Conservation (phyloP, 805 yeast genomes). For the Candida xiaguanensis region DNA sequence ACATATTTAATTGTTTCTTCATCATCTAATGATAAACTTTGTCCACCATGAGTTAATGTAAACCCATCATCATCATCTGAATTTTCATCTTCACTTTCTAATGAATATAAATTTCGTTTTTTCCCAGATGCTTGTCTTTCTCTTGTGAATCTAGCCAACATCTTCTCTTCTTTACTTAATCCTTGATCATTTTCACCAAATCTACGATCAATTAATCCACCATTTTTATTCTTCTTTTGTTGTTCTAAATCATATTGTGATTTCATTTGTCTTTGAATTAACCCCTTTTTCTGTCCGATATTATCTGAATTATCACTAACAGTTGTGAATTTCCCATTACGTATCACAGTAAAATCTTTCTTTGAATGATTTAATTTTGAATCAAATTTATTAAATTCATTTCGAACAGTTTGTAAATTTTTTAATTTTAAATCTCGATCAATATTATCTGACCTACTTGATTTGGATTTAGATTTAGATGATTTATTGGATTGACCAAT, state of each 20-base stretch:
- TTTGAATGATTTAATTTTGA: constrained; percentile 66
- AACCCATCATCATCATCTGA: constrained; percentile 44
- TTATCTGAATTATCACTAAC: constrained; percentile 38
- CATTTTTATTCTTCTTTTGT: constrained; percentile 64
- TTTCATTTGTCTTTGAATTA: constrained; percentile 41
- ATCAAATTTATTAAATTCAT: constrained; percentile 89
- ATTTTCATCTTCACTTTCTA: constrained; percentile 75
- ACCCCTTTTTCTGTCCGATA: constrained; percentile 21
- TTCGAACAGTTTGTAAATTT: constrained; percentile 58
- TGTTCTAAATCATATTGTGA: constrained; percentile 65
- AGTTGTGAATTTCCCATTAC: constrained; percentile 41
- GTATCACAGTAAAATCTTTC: constrained; percentile 43
- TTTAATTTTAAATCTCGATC: constrained; percentile 66
- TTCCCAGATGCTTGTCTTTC: constrained; percentile 70
- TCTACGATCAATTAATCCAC: constrained; percentile 79
- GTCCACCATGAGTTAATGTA: constrained; percentile 76
- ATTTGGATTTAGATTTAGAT: constrained; percentile 47
- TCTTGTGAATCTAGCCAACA: constrained; percentile 90
- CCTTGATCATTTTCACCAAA: constrained; percentile 80
- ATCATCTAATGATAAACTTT: constrained; percentile 57
- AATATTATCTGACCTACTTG: constrained; percentile 52
- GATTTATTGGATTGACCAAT: constrained; percentile 80
- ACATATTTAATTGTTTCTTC: constrained; percentile 34
- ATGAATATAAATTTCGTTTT: constrained; percentile 44
- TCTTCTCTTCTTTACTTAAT: constrained; percentile 84